Conservation (phyloP, 2,329 filamentous ascomycete species). For the Hypoxylon sp. region DNA sequence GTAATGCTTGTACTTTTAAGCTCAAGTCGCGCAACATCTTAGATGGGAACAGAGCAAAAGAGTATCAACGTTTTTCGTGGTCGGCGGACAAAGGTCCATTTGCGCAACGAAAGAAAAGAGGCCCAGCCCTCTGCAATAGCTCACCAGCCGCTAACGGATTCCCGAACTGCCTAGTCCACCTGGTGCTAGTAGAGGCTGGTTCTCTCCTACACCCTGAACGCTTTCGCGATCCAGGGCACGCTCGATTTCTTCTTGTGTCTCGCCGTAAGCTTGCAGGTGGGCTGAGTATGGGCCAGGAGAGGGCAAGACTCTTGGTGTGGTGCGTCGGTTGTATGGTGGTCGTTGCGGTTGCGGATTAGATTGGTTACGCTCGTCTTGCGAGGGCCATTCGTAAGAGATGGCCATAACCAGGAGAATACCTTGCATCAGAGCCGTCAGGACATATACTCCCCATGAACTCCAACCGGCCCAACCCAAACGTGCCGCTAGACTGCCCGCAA, state of each 20-base stretch:
- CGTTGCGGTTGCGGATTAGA: slow-evolving; percentile 41
- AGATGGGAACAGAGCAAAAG: slow-evolving; percentile 13
- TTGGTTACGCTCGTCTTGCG: slow-evolving; percentile 39
- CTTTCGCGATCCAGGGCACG: slow-evolving; percentile 51
- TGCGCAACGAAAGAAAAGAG: slow-evolving; percentile 22
- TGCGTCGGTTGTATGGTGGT: slow-evolving; percentile 50
- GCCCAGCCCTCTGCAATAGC: not conserved
- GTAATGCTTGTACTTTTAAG: slow-evolving; percentile 10
- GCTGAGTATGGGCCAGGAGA: slow-evolving; percentile 52
- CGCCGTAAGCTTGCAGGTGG: slow-evolving; percentile 51
- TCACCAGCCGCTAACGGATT: slow-evolving; percentile 46
- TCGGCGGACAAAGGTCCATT: slow-evolving; percentile 10
- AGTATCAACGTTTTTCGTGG: slow-evolving; percentile 18
- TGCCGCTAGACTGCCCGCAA: slow-evolving; percentile 84
- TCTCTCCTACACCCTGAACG: slow-evolving; percentile 51
- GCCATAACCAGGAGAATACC: slow-evolving; percentile 84
- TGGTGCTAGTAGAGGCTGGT: slow-evolving; percentile 52
- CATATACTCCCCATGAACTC: slow-evolving; percentile 95
- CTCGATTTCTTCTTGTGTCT: slow-evolving; percentile 53
- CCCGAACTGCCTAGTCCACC: slow-evolving; percentile 51
- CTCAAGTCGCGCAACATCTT: slow-evolving; percentile 1
- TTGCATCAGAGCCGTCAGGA: slow-evolving; percentile 88
- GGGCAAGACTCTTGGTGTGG: slow-evolving; percentile 50
- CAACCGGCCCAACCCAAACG: slow-evolving; percentile 85
- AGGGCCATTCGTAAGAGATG: slow-evolving; percentile 74